Evolutionary conservation across 192 early-diverging fungal genomes (phyloP), one percentile per base, ranked within the genome.

Genomic region (Mortierella alpina): DNA sequence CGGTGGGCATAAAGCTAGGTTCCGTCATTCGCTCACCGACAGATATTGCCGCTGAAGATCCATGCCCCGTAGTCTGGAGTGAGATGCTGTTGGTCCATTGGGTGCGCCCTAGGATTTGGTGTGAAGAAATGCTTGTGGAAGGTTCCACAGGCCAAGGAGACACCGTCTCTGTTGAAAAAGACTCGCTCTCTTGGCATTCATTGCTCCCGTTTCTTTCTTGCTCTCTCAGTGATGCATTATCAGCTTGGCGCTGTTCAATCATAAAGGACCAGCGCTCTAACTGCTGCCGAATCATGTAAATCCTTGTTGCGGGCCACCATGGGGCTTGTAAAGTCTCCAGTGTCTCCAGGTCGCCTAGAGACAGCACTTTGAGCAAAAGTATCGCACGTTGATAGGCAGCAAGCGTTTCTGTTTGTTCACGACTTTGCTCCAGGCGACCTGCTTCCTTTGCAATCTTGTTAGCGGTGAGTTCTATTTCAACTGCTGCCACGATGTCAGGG

Each of bases 251-350:
- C 40, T 63, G 66, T 20, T 75, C 73, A 15, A 75, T 62, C 66
- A 75, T 55, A n/a, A 56, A 75, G 0, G 73, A 75, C 73, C 73
- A 75, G 9, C 73, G 47, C 57, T 75, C 73, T 8, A 75, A 50
- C 39, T 63, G 64, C 31, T 68, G 65, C 11, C 73, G 59, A 46
- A 75, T 75, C 22, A 59, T 56, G 17, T 75, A 75, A 11, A 75
- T 75, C 42, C 53, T 60, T 6, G 73, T 23, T 17, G 73, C 73
- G 13, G 73, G 73, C 73, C 73, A 63, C 73, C 73, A 75, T 14
- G 73, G 73, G 1, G 65, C 73, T 7, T 50, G 44, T 22, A 75
- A 31, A 13, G 73, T 75, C 39, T 75, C 51, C 4, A 75, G 14
- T 49, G 59, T 54, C 45, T 50, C 66, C 44, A 75, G 46, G 1